Base-by-base conservation (phyloP, 192 early-diverging fungal species). In the Dissophora ornata region DNA sequence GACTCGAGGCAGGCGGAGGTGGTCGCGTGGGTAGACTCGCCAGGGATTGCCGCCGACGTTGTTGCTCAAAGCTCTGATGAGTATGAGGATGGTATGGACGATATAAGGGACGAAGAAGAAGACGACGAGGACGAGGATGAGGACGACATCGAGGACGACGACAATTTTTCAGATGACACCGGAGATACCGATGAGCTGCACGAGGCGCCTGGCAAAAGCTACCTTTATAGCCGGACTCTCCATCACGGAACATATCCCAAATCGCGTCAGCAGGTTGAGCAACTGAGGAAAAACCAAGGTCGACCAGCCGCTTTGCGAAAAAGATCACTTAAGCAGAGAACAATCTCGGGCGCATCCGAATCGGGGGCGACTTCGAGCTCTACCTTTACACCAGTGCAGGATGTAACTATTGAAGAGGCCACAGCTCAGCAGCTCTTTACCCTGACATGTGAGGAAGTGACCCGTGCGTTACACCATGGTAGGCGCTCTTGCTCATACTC, bases 61-160 rank as follows among this genome's bases (percentile, higher is more conserved):
- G 65, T 66, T 26, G 54, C 46, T 40, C 71, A 81, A 15, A 68
- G 59, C 57, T 74, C 71, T 9, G 81, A 80, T 38, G 66, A 68
- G 10, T 54, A 62, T 44, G 73, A 56, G 4, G 69, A 71, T 12
- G 62, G 73, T n/a, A 52, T 54, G 40, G 58, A 64, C 58, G 62
- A 49, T 2, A 56, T 52, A 28, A 48, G 52, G 13, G 67, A 75
- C 10, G 65, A 57, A 13, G 65, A 57, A n/a, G 71, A 69, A 7
- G 66, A 63, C 4, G 70, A 68, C 16, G 49, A 77, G 4, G 70
- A 80, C 24, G 79, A 80, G 0, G 65, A 80, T 0, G 71, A 66
- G 0, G 61, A 71, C 11, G 67, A 57, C 10, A 65, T 75, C 3
- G 78, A 74, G 6, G 60, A 73, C 16, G 74, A 81, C 2, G 70